Percentiles rank a stretch among this genome's conserved stretches.
phyloP scores from a whole-genome alignment of 139 green algal species.

The Tetratostichococcus sp. region DNA sequence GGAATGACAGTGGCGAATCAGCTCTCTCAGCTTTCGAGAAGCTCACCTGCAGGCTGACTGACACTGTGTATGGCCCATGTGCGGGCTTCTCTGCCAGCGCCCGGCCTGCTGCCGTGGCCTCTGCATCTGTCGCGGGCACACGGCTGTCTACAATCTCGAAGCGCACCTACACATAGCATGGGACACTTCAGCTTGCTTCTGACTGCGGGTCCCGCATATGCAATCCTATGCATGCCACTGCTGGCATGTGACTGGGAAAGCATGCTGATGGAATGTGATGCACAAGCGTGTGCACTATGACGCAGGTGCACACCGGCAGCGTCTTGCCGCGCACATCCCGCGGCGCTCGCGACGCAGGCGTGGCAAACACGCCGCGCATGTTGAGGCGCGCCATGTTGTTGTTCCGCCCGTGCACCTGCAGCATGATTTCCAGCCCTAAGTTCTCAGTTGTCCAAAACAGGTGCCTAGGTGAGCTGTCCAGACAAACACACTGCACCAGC shows the following conservation, averaged over 20 bases:
- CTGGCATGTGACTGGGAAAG: too few species aligned
- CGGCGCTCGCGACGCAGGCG: conserved; percentile 32
- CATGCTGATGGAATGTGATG: too few species aligned
- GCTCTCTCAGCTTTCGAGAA: too few species aligned
- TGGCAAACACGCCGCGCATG: conserved; percentile 70
- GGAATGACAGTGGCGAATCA: too few species aligned
- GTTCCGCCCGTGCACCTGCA: conserved; percentile 68
- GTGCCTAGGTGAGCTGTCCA: too few species aligned
- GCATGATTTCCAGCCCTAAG: too few species aligned
- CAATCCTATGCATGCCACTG: too few species aligned
- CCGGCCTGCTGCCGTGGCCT: not conserved
- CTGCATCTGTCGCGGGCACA: not conserved
- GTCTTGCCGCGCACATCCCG: conserved; percentile 74
- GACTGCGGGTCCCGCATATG: too few species aligned
- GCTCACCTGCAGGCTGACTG: conserved; percentile 58
- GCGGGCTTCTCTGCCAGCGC: not conserved
- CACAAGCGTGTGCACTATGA: too few species aligned
- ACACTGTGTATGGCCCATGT: conserved; percentile 70
- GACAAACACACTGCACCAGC: too few species aligned
- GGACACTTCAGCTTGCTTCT: too few species aligned
- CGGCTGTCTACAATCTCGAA: conserved; percentile 55
- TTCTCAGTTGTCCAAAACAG: too few species aligned
- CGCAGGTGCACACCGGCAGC: conserved; percentile 34
- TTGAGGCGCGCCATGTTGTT: conserved; percentile 52
- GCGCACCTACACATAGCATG: conserved; percentile 19